Evolutionary conservation across 106 monocot genomes (phyloP).

Genomic region (Triglochin maritima): DNA sequence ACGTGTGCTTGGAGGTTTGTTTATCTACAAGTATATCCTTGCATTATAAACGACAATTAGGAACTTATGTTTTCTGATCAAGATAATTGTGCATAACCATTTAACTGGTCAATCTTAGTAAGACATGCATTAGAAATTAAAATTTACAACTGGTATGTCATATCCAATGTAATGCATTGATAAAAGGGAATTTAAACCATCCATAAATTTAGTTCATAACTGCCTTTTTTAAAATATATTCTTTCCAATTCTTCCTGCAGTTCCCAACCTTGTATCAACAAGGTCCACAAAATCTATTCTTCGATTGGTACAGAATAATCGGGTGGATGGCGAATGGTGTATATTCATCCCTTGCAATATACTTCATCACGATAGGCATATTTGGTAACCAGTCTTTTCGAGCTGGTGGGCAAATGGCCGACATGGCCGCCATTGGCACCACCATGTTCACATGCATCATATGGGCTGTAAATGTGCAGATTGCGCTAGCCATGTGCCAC

Average conservation of each 20-base stretch:
- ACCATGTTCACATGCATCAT: conserved; percentile 73
- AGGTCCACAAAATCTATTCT: conserved; percentile 60
- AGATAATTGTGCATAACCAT: too few relatives aligned
- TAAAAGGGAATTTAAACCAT: too few relatives aligned
- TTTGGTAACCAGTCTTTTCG: conserved; percentile 36
- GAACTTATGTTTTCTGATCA: too few relatives aligned
- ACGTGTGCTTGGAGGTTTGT: conserved; percentile 65
- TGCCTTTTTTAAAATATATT: too few relatives aligned
- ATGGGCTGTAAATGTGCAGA: conserved; percentile 68
- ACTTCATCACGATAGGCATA: conserved; percentile 48
- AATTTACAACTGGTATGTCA: too few relatives aligned
- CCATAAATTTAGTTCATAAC: too few relatives aligned
- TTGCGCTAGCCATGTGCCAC: conserved; percentile 64
- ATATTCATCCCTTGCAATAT: conserved; percentile 45
- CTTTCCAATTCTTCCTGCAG: conserved; percentile 7
- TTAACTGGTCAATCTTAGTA: too few relatives aligned
- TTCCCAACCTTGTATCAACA: conserved; percentile 78
- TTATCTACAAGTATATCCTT: neutral
- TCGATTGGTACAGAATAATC: conserved; percentile 61
- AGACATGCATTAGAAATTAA: too few relatives aligned
- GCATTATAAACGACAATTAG: too few relatives aligned
- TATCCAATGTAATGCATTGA: too few relatives aligned
- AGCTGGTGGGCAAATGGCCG: conserved; percentile 33
- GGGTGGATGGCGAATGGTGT: conserved; percentile 66
- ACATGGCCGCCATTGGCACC: conserved; percentile 52